These are phyloP conservation scores for Xylaria digitata DNA, from an alignment of 2,329 filamentous ascomycete species.

Conservation along the genomic window DNA sequence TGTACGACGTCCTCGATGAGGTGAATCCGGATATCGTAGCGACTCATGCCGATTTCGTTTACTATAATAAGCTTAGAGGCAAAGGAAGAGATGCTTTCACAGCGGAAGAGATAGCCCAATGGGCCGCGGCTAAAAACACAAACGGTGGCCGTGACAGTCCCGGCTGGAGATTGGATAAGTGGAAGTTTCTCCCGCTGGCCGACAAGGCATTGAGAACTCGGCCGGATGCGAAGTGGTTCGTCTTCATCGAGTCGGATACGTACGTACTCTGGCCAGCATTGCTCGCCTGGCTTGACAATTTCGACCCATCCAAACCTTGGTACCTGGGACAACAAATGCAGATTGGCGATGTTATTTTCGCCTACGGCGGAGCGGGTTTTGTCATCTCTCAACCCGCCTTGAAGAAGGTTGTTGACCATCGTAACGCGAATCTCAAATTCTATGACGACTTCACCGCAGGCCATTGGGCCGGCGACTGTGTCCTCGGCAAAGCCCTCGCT, in stretches of 20 bases:
- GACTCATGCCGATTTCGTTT: conserved; percentile 60
- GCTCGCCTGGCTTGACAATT: conserved; percentile 62
- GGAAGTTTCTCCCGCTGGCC: conserved; percentile 68
- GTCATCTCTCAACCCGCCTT: conserved; percentile 63
- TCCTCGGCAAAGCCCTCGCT: conserved; percentile 59
- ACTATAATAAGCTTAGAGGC: conserved; percentile 61
- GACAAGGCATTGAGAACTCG: conserved; percentile 57
- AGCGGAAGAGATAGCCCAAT: conserved; percentile 46
- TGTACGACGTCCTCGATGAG: conserved; percentile 62
- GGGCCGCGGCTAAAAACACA: conserved; percentile 48
- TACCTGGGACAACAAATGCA: conserved; percentile 67
- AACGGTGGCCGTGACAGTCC: conserved; percentile 55
- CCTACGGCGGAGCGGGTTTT: conserved; percentile 65
- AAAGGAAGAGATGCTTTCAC: conserved; percentile 57
- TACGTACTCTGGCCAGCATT: conserved; percentile 66
- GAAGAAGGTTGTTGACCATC: conserved; percentile 56
- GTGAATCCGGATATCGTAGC: conserved; percentile 54
- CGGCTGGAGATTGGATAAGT: conserved; percentile 65
- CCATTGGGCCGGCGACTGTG: conserved; percentile 63
- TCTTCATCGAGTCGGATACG: conserved; percentile 70
- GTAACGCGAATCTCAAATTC: conserved; percentile 53
- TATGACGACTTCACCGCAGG: conserved; percentile 58
- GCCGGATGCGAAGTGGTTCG: conserved; percentile 66
- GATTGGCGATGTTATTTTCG: conserved; percentile 62
- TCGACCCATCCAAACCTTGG: conserved; percentile 59